Base-by-base conservation (phyloP, 2,329 filamentous ascomycete genomes). In the Periconia digitata region DNA sequence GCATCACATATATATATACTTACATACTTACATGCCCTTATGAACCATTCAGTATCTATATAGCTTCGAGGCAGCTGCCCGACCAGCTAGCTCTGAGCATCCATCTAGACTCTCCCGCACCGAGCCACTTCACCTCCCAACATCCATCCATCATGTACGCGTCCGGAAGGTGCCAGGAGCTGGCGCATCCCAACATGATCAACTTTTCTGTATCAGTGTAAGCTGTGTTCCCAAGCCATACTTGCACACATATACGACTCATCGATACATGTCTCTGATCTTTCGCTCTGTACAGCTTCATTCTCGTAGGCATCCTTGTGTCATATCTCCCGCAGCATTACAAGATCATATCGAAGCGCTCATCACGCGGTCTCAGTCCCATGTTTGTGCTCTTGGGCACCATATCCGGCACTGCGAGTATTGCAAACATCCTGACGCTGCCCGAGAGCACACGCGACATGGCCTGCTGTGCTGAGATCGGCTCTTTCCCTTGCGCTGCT, bases 301-400 rank as follows among this genome's bases (percentile, higher is more conserved):
- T 97, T 59, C 79, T 97, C 53, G 69, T 95, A 60, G 92, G 92
- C 48, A 92, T 97, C 62, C 79, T 96, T 53, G 76, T 95, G 49
- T 97, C 92, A 27, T 99, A 99, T 75, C 81, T 97, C 2, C 94
- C 94, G 1, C 94, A 99, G 70, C 92, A 97, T 73, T 83, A 87
- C 70, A 90, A 94, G 64, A 97, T 99, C 73, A 89, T 96, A 59
- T 79, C 82, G 35, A 84, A 91, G 46, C 84, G 86, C 52, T 94
- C 90, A 13, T 95, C 92, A 18, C 92, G 95, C 70, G 94, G 94
- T 53, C 92, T 99, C 53, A 96, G 92, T 23, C 92, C 94, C 8
- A 94, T 92, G 72, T 99, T 96, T 67, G 85, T 99, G 55, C 82
- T 97, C 2, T 84, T 99, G n/a, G 94, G 94, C 51, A 90, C 89